Base-by-base conservation (phyloP, 2,329 filamentous ascomycete genomes). In the Xylariales sp. region DNA sequence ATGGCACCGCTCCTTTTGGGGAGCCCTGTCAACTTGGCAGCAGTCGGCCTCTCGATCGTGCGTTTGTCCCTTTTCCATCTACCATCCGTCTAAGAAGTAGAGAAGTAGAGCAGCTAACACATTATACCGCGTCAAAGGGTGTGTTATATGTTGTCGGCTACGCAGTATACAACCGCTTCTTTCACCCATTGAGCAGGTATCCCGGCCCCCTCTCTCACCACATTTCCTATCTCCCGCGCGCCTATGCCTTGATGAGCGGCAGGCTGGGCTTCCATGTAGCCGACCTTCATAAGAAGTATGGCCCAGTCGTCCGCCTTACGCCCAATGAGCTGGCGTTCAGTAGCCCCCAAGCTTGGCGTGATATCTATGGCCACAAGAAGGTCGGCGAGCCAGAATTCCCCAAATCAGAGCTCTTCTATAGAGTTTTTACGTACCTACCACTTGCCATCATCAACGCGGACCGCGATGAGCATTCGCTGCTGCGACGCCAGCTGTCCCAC, bases 271-370 rank as follows among this genome's bases (percentile, higher is more conserved):
- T 65, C 46, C 60, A 69, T 36, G 59, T 75, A 1, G 57, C 65
- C 10, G 61, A 73, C 3, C 67, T 81, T 14, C 79, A 80, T 60
- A 58, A 71, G 2, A 69, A 76, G 39, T 82, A 82, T 59, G 83
- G 82, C 5, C 70, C 75, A 0, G 74, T 81, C 1, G 79, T 84
- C 14, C 80, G 83, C 6, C 66, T 82, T 45, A 73, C 75, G 3
- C 82, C 83, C 0, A 73, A 80, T 56, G 81, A 83, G 69, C 75
- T 84, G 18, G 77, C 78, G 5, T 84, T 79, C 67, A 73, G 71
- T 2, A 58, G 79, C 78, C 69, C 78, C 1, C 70, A 76, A 41
- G 80, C 80, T 1, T 82, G 78, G 79, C 75, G 73, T 59, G 80
- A 82, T 54, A 80, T 81, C 55, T 80, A 80, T 70, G 79, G 80